A percentile compares a stretch with the other conserved stretches of the same genome.
These are phyloP conservation scores for Monilinia fructicola DNA, from an alignment of 2,329 filamentous ascomycete species.

Conservation along the genomic window DNA sequence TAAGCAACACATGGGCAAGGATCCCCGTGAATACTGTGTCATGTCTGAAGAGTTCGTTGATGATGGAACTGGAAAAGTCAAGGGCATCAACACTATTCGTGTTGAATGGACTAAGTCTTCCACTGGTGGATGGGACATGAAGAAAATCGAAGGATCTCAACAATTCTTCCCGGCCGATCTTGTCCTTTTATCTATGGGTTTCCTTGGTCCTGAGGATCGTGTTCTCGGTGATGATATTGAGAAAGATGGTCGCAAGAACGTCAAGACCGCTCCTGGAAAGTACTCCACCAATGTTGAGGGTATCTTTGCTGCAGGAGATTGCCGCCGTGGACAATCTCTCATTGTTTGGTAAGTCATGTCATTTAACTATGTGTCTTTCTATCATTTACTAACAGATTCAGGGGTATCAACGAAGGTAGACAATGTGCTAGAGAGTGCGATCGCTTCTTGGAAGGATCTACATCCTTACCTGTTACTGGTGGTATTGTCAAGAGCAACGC, in stretches of 20 bases:
- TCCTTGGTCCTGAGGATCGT: slow-evolving; percentile 88
- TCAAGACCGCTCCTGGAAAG: slow-evolving; percentile 86
- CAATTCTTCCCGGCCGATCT: slow-evolving; percentile 96
- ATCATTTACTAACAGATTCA: slow-evolving; percentile 45
- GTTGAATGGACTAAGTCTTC: slow-evolving; percentile 94
- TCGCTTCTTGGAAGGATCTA: slow-evolving; percentile 76
- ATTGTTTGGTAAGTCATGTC: slow-evolving; percentile 78
- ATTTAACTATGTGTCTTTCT: background rate
- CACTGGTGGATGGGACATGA: slow-evolving; percentile 96
- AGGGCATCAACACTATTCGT: slow-evolving; percentile 92
- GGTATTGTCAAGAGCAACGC: slow-evolving; percentile 87
- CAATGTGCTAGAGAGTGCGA: slow-evolving; percentile 92
- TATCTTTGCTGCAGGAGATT: slow-evolving; percentile 93
- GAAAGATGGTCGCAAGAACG: slow-evolving; percentile 89
- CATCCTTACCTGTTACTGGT: slow-evolving; percentile 82
- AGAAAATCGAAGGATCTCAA: slow-evolving; percentile 89
- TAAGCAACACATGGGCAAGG: slow-evolving; percentile 92
- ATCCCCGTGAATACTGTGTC: slow-evolving; percentile 95
- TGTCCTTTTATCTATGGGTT: slow-evolving; percentile 94
- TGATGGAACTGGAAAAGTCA: slow-evolving; percentile 82
- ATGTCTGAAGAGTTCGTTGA: slow-evolving; percentile 97
- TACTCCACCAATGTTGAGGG: slow-evolving; percentile 87
- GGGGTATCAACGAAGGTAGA: slow-evolving; percentile 96
- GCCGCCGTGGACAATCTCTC: slow-evolving; percentile 87
- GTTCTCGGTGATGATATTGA: slow-evolving; percentile 86